Percentiles rank a stretch among this genome's conserved stretches.
phyloP scores from a whole-genome alignment of 805 yeast genomes.

The Candida loeiensis region DNA sequence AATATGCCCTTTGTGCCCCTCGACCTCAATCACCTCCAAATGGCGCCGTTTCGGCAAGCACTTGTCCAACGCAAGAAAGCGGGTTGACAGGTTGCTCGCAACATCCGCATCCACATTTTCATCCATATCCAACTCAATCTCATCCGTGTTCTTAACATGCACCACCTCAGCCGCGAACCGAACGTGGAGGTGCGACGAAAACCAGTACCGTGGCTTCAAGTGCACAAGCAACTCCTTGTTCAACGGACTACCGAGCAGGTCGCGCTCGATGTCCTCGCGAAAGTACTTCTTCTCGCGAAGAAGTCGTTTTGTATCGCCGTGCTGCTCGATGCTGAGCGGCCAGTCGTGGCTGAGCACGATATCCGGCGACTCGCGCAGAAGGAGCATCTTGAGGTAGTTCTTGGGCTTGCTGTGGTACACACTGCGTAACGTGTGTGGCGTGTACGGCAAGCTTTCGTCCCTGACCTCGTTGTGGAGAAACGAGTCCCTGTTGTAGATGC shows the following conservation, averaged over 20 bases:
- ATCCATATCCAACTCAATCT: constrained; percentile 4
- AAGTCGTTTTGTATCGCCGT: constrained; percentile 56
- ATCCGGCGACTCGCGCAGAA: constrained; percentile 41
- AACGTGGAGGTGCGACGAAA: constrained; percentile 87
- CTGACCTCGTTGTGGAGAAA: constrained; percentile 41
- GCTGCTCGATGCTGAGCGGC: constrained; percentile 75
- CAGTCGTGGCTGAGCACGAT: constrained; percentile 85
- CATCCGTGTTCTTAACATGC: constrained; percentile 12
- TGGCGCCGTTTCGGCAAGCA: constrained; percentile 65
- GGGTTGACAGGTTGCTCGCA: constrained; percentile 23
- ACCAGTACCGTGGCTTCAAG: constrained; percentile 72
- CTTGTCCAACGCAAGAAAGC: constrained; percentile 80
- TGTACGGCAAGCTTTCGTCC: constrained; percentile 48
- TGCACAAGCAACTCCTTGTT: constrained; percentile 50
- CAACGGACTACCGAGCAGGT: constrained; percentile 70
- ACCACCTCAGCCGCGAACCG: constrained; percentile 55
- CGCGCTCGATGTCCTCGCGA: constrained; percentile 53
- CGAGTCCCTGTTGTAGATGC: constrained; percentile 58
- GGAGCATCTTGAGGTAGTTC: constrained; percentile 55
- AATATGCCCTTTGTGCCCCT: constrained; percentile 13
- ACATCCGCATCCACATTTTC: neutral
- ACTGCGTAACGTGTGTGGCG: constrained; percentile 46
- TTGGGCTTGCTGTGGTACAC: constrained; percentile 71
- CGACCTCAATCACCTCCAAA: constrained; percentile 49
- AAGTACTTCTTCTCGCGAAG: constrained; percentile 65